phyloP scores from a whole-genome alignment of 2,329 filamentous ascomycete species.

The Aspergillus ochraceus region DNA sequence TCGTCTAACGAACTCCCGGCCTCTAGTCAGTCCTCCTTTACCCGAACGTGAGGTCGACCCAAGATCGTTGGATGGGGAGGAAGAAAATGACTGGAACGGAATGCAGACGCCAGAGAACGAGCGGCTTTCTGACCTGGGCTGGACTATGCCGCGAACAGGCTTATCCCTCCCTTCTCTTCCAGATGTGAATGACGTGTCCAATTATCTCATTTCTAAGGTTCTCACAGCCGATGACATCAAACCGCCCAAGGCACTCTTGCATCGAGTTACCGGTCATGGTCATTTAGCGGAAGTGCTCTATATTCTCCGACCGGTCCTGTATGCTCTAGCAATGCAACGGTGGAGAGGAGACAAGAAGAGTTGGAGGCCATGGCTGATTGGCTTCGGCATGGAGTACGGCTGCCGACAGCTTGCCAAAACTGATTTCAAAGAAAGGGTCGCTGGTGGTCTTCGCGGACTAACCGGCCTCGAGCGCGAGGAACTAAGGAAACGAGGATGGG shows the following conservation, averaged over 20 bases:
- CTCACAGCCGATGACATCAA: slow-evolving; percentile 97
- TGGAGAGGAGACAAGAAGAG: slow-evolving; percentile 70
- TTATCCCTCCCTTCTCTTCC: slow-evolving; percentile 82
- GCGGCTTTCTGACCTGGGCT: slow-evolving; percentile 55
- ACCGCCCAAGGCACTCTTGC: slow-evolving; percentile 81
- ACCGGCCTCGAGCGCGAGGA: slow-evolving; percentile 89
- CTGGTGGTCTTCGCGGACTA: slow-evolving; percentile 71
- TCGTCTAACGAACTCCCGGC: slow-evolving; percentile 77
- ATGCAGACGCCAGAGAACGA: slow-evolving; percentile 47
- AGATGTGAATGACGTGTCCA: slow-evolving; percentile 75
- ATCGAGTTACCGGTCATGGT: slow-evolving; percentile 68
- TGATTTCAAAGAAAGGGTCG: slow-evolving; percentile 61
- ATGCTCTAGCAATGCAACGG: slow-evolving; percentile 77
- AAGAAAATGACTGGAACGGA: slow-evolving; percentile 47
- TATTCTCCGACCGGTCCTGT: slow-evolving; percentile 83
- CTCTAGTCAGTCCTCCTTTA: slow-evolving; percentile 77
- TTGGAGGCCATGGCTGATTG: slow-evolving; percentile 91
- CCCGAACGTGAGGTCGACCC: slow-evolving; percentile 83
- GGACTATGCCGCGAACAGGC: slow-evolving; percentile 93
- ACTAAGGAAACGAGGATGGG: slow-evolving; percentile 83
- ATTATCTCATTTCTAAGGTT: slow-evolving; percentile 84
- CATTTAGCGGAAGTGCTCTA: slow-evolving; percentile 88
- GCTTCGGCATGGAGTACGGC: slow-evolving; percentile 79
- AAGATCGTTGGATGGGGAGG: slow-evolving; percentile 51
- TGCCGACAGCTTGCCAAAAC: slow-evolving; percentile 79